Percentiles rank a stretch among this genome's conserved stretches.
Evolutionary conservation across 2,329 filamentous ascomycete species (phyloP).

Genomic region (Cordyceps pruinosa): DNA sequence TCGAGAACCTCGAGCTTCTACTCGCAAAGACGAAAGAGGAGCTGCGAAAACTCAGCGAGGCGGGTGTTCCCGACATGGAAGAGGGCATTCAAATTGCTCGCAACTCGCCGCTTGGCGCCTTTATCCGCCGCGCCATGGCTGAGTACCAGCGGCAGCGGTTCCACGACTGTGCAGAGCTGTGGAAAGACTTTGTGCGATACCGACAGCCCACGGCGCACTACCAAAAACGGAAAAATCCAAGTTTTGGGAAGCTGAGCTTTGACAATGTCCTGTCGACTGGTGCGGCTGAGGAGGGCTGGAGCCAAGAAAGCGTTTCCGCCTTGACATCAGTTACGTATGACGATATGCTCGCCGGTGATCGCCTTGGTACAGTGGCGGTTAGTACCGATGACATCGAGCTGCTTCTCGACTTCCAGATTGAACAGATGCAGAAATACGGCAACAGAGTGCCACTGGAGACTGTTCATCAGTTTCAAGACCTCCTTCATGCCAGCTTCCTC

Average conservation of each 20-base stretch:
- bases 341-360: constrained; percentile 41
- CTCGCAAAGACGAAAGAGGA: constrained; percentile 58
- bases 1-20: constrained; percentile 51
- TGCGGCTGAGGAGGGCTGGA: constrained; percentile 47
- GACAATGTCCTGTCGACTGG: constrained; percentile 48
- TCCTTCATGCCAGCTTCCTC: constrained; percentile 60
- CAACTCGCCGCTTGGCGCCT: constrained; percentile 73
- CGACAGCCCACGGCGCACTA: constrained; percentile 65
- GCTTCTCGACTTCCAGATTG: constrained; percentile 80
- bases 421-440: constrained; percentile 77
- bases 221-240: constrained; percentile 56
- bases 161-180: constrained; percentile 68
- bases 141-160: constrained; percentile 80
- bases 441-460: constrained; percentile 70
- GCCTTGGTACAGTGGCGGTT: constrained; percentile 39
- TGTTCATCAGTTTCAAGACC: constrained; percentile 59
- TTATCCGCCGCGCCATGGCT: constrained; percentile 67
- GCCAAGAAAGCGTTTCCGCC: constrained; percentile 34
- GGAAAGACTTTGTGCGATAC: constrained; percentile 77
- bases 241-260: constrained; percentile 50
- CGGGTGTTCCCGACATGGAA: constrained; percentile 26
- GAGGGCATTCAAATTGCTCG: constrained; percentile 57
- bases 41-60: constrained; percentile 46
- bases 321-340: constrained; percentile 45
- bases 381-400: constrained; percentile 76